Percentiles rank a stretch among this genome's conserved stretches.
phyloP scores from a whole-genome alignment of 805 yeast species.

The Kuraishia molischiana region DNA sequence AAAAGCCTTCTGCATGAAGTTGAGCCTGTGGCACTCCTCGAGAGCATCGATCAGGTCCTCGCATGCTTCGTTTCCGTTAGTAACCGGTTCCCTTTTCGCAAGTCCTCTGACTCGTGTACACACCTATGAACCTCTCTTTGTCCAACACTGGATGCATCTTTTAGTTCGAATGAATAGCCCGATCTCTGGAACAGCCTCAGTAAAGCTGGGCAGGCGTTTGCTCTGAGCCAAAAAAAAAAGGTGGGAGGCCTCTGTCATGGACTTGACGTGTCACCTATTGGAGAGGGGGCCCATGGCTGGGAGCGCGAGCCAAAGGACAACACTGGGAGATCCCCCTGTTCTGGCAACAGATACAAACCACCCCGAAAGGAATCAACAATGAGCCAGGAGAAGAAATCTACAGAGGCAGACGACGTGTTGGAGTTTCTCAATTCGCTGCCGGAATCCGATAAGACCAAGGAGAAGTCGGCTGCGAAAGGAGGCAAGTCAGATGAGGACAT shows the following conservation, averaged over 20 bases:
- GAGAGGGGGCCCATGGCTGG: too few species aligned
- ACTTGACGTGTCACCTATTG: too few species aligned
- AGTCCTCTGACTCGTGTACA: constrained; percentile 6
- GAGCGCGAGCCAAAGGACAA: too few species aligned
- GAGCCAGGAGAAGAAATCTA: constrained; percentile 17
- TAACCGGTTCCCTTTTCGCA: neutral
- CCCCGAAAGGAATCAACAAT: too few species aligned
- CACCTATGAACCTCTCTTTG: constrained; percentile 19
- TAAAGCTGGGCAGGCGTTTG: too few species aligned
- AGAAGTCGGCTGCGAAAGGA: constrained; percentile 14
- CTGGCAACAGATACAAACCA: too few species aligned
- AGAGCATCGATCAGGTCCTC: constrained; percentile 75
- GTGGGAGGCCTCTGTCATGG: too few species aligned
- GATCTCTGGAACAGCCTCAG: too few species aligned
- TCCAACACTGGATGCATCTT: constrained; percentile 22
- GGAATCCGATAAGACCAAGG: constrained; percentile 30
- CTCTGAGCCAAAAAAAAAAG: too few species aligned
- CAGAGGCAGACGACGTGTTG: constrained; percentile 65
- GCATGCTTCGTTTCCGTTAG: constrained; percentile 38
- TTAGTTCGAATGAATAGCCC: too few species aligned
- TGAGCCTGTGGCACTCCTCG: constrained; percentile 76
- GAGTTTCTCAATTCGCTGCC: constrained; percentile 78
- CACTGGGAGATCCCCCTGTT: too few species aligned
- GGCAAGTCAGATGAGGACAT: constrained; percentile 41
- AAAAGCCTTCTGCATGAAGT: constrained; percentile 56